Conservation (phyloP, 192 early-diverging fungal species). For the Podila horticola region DNA sequence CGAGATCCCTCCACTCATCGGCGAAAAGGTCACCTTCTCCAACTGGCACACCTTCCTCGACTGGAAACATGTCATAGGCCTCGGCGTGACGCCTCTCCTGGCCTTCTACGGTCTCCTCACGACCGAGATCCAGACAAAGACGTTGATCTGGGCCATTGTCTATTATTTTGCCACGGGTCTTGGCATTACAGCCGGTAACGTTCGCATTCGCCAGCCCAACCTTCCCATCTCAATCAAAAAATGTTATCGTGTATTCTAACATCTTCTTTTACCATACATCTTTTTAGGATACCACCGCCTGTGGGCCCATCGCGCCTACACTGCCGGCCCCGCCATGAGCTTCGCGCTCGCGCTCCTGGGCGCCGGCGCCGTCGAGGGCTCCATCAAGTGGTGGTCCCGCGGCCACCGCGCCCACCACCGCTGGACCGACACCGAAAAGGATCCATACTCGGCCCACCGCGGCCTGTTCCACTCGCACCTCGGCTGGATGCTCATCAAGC, state of each 20-base stretch:
- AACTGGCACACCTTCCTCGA: slow-evolving; percentile 70
- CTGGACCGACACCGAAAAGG: slow-evolving; percentile 86
- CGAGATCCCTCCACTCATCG: slow-evolving; percentile 39
- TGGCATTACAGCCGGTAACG: slow-evolving; percentile 78
- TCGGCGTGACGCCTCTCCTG: slow-evolving; percentile 77
- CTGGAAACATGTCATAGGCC: slow-evolving; percentile 74
- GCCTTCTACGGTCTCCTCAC: slow-evolving; percentile 83
- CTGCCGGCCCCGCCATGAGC: slow-evolving; percentile 68
- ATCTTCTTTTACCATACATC: neutral
- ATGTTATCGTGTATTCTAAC: neutral
- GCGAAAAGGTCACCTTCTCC: slow-evolving; percentile 55
- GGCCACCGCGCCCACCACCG: slow-evolving; percentile 90
- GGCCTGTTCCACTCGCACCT: slow-evolving; percentile 87
- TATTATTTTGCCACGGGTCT: slow-evolving; percentile 85
- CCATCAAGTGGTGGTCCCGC: slow-evolving; percentile 89
- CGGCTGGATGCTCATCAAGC: slow-evolving; percentile 88
- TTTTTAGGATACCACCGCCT: slow-evolving; percentile 80
- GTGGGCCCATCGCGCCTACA: slow-evolving; percentile 85
- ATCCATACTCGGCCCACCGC: slow-evolving; percentile 83
- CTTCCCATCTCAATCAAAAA: too few relatives aligned
- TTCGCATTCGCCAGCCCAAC: too few relatives aligned
- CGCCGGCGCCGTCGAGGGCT: slow-evolving; percentile 82
- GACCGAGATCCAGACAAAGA: slow-evolving; percentile 73
- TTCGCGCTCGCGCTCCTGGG: slow-evolving; percentile 71
- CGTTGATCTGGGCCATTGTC: slow-evolving; percentile 72